Percentiles rank a stretch among this genome's conserved stretches.
These are phyloP conservation scores for Chalaropsis ovoidea DNA, from an alignment of 2,329 filamentous ascomycete genomes.

Conservation along the genomic window DNA sequence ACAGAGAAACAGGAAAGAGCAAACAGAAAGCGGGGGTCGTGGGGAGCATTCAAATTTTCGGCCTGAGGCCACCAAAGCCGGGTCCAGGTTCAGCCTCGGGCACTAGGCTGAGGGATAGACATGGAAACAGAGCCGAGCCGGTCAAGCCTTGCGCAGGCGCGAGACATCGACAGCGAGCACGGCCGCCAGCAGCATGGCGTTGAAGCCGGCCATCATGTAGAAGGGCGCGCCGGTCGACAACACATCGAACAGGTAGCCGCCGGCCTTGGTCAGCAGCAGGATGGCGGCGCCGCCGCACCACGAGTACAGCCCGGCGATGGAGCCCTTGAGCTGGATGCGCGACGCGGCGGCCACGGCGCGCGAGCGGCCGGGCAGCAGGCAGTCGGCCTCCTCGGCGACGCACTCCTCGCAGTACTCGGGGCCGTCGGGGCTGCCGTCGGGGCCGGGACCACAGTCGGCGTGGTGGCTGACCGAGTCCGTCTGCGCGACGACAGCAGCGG, in stretches of 20 bases:
- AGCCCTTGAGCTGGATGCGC: conserved; percentile 66
- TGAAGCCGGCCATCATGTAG: conserved; percentile 88
- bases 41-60: background rate
- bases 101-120: background rate
- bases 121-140: background rate
- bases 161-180: conserved; percentile 44
- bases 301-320: conserved; percentile 89
- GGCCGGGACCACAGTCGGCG: conserved; percentile 30
- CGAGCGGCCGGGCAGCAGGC: conserved; percentile 27
- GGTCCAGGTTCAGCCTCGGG: too few relatives aligned
- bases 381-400: conserved; percentile 17
- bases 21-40: background rate
- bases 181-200: conserved; percentile 56
- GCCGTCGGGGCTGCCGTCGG: conserved; percentile 26
- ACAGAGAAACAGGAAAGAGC: background rate
- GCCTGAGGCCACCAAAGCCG: background rate
- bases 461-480: conserved; percentile 31
- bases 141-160: conserved; percentile 24
- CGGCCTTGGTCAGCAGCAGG: conserved; percentile 79
- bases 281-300: conserved; percentile 85
- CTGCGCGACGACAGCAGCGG: background rate
- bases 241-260: conserved; percentile 74
- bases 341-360: conserved; percentile 34
- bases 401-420: conserved; percentile 34
- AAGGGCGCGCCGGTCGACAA: conserved; percentile 70